Conservation (phyloP, 1,284 basidiomycete species). For the Leccinum huronense region DNA sequence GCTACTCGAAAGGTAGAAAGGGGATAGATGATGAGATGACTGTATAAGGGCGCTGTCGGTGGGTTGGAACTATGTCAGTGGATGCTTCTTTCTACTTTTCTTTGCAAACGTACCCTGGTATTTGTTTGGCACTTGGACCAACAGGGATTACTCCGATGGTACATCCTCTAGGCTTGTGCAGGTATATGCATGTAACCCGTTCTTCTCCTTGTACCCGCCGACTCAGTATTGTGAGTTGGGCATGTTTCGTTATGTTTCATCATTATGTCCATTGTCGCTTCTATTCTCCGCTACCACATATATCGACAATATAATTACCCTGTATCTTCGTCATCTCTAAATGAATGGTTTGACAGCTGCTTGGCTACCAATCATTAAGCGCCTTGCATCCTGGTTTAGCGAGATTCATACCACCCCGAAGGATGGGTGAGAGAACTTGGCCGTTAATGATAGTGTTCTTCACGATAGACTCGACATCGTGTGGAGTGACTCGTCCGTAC, state of each 20-base stretch:
- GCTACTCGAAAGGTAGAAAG: conserved; percentile 59
- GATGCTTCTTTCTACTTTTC: conserved; percentile 10
- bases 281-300: conserved; percentile 31
- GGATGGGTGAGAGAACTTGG: conserved; percentile 75
- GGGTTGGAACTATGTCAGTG: conserved; percentile 12
- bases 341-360: not conserved
- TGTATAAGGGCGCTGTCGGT: conserved; percentile 19
- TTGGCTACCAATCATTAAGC: conserved; percentile 69
- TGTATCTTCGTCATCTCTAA: conserved; percentile 9
- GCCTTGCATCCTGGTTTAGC: conserved; percentile 61
- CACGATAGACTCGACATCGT: conserved; percentile 85
- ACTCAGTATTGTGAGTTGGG: conserved; percentile 9
- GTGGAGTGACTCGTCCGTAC: conserved; percentile 91
- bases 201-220: conserved; percentile 11
- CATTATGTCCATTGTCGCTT: conserved; percentile 11
- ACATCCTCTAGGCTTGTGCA: conserved; percentile 7
- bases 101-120: conserved; percentile 6
- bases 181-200: conserved; percentile 7
- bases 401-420: conserved; percentile 82
- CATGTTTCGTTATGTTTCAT: conserved; percentile 8
- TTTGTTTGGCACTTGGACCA: conserved; percentile 22
- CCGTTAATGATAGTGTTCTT: conserved; percentile 84
- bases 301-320: conserved; percentile 30
- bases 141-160: conserved; percentile 17
- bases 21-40: conserved; percentile 45